Conservation (phyloP, 257 asterid genomes). For the Henckelia pumila region DNA sequence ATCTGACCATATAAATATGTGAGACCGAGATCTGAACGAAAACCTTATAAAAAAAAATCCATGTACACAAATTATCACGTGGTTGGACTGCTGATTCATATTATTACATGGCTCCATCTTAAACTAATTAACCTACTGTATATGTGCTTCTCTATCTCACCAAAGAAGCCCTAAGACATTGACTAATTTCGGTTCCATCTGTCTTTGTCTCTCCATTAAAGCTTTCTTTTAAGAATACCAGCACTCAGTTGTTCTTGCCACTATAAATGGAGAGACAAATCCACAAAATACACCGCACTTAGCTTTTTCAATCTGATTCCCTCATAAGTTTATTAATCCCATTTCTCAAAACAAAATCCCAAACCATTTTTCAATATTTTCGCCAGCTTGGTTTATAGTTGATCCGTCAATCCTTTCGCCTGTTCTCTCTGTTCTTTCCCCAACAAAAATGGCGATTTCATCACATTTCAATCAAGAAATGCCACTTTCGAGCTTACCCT, state of each 20-base stretch:
- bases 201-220: background rate
- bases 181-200: background rate
- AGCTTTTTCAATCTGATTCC: background rate
- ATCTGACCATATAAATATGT: no score
- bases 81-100: no score
- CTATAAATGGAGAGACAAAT: background rate
- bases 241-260: background rate
- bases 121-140: slow-evolving; percentile 17
- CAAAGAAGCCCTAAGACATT: slow-evolving; percentile 19
- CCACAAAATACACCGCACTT: background rate
- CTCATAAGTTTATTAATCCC: background rate
- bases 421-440: slow-evolving; percentile 16
- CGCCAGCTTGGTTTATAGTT: background rate
- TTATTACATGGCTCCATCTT: no score
- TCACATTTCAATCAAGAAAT: background rate
- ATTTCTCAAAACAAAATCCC: background rate
- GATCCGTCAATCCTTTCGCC: background rate
- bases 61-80: no score
- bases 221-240: background rate
- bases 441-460: slow-evolving; percentile 17
- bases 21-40: no score
- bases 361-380: background rate
- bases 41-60: no score
- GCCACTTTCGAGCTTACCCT: background rate
- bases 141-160: background rate